Evolutionary conservation across 352 stramenopile genomes (phyloP).

Genomic region (Nothophytophthora sp.): DNA sequence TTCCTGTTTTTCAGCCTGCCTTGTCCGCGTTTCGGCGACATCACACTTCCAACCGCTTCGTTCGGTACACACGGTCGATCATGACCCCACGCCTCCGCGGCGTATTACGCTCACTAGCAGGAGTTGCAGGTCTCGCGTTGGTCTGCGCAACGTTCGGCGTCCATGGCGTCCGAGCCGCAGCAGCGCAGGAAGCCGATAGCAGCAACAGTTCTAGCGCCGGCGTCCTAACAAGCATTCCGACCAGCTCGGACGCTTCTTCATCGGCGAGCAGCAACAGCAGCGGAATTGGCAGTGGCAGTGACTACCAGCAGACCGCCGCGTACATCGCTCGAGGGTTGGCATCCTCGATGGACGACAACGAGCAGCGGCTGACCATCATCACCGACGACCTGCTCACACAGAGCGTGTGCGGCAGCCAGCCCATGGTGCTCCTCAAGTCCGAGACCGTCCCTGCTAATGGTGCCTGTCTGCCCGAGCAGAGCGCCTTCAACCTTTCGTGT

Average conservation of each 20-base stretch:
- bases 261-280: not conserved
- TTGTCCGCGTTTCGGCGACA: not conserved
- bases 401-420: conserved; percentile 35
- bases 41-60: conserved; percentile 27
- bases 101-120: conserved; percentile 22
- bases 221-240: conserved; percentile 3
- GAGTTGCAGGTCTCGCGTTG: conserved; percentile 7
- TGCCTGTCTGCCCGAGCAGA: conserved; percentile 30
- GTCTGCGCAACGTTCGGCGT: not conserved
- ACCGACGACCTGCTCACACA: conserved; percentile 27
- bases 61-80: conserved; percentile 29
- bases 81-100: conserved; percentile 26
- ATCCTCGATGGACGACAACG: conserved; percentile 24
- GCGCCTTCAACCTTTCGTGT: conserved; percentile 45
- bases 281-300: conserved; percentile 6
- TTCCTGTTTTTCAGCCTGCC: not conserved
- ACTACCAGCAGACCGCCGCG: conserved; percentile 11
- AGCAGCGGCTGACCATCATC: conserved; percentile 35
- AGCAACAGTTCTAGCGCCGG: not conserved
- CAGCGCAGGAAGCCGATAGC: conserved; percentile 5
- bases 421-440: conserved; percentile 41
- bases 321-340: conserved; percentile 38
- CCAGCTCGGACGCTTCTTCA: not conserved
- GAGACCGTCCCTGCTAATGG: conserved; percentile 24
- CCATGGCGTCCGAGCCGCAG: not conserved